A percentile compares a stretch with the other conserved stretches of the same genome.
Evolutionary conservation across 106 monocot genomes (phyloP).

Genomic region (Phalaenopsis aphrodite): DNA sequence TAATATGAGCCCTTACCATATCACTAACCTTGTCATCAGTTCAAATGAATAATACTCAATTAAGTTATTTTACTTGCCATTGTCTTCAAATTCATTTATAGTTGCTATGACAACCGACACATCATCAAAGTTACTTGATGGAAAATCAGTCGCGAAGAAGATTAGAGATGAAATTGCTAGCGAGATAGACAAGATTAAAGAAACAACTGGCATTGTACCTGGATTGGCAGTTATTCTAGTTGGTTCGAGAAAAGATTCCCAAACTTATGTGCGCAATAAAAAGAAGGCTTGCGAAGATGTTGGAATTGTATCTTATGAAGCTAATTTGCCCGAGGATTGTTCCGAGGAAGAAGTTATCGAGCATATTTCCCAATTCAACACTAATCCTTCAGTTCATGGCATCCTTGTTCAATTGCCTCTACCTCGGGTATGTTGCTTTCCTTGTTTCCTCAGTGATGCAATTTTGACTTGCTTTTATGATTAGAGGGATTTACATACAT

Average conservation of each 20-base stretch:
- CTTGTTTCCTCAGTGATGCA: not conserved
- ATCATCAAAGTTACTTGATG: slow-evolving; percentile 74
- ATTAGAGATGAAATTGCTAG: slow-evolving; percentile 71
- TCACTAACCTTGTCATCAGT: not conserved
- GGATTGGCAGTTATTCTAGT: slow-evolving; percentile 89
- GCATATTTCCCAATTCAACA: slow-evolving; percentile 64
- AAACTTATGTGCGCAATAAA: slow-evolving; percentile 93
- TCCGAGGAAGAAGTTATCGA: slow-evolving; percentile 73
- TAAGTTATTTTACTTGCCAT: not conserved
- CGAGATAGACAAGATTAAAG: slow-evolving; percentile 71
- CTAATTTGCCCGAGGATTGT: slow-evolving; percentile 70
- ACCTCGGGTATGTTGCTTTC: slow-evolving; percentile 51
- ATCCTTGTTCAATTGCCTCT: slow-evolving; percentile 94
- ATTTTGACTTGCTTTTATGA: not conserved
- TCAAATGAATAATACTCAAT: not conserved
- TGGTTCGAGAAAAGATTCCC: slow-evolving; percentile 87
- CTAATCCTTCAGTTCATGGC: slow-evolving; percentile 75
- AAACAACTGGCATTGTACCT: slow-evolving; percentile 56
- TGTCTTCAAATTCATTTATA: slow-evolving; percentile 8
- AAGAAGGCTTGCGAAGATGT: slow-evolving; percentile 89
- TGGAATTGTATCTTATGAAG: slow-evolving; percentile 83
- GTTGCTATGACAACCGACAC: slow-evolving; percentile 32
- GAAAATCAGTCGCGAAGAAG: slow-evolving; percentile 70
- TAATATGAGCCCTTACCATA: not conserved
- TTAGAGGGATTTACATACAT: not conserved